These are phyloP conservation scores for Lathyrus sativus DNA, from an alignment of 306 rosid species.

Conservation along the genomic window DNA sequence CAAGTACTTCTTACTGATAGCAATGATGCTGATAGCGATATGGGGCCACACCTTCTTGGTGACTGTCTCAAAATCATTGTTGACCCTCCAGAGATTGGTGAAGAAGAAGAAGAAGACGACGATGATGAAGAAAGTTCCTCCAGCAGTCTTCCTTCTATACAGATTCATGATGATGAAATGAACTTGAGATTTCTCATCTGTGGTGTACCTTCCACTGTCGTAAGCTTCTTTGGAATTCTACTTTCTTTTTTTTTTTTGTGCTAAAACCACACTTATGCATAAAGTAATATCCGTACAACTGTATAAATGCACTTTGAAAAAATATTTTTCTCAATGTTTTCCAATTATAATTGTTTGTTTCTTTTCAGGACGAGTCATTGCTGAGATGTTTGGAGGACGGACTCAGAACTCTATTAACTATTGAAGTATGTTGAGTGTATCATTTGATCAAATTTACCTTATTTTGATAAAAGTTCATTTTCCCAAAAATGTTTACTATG, in stretches of 20 bases:
- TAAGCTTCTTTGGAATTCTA: slow-evolving; percentile 50
- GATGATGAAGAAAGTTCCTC: slow-evolving; percentile 74
- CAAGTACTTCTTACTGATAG: slow-evolving; percentile 46
- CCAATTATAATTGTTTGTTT: slow-evolving; percentile 29
- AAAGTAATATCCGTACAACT: neutral
- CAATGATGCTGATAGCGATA: slow-evolving; percentile 49
- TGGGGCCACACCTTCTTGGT: slow-evolving; percentile 85
- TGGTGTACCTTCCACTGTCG: slow-evolving; percentile 68
- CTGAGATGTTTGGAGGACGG: slow-evolving; percentile 93
- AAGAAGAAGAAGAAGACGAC: slow-evolving; percentile 50
- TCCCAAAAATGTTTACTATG: neutral
- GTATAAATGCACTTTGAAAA: slow-evolving; percentile 22
- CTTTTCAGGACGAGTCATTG: slow-evolving; percentile 70
- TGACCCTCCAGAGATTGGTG: slow-evolving; percentile 75
- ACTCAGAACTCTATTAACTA: slow-evolving; percentile 77
- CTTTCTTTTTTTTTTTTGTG: slow-evolving; percentile 9
- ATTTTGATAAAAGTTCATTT: slow-evolving; percentile 5
- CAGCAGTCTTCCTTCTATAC: slow-evolving; percentile 77
- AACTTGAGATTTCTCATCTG: slow-evolving; percentile 85
- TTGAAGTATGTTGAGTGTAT: slow-evolving; percentile 70
- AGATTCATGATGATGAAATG: slow-evolving; percentile 85
- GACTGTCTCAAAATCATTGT: slow-evolving; percentile 61
- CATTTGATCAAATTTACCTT: slow-evolving; percentile 20
- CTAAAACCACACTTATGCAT: slow-evolving; percentile 16
- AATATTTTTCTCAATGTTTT: slow-evolving; percentile 8